Evolutionary conservation across 805 yeast genomes (phyloP).

Genomic region (Tetrapisispora namnaoensis): DNA sequence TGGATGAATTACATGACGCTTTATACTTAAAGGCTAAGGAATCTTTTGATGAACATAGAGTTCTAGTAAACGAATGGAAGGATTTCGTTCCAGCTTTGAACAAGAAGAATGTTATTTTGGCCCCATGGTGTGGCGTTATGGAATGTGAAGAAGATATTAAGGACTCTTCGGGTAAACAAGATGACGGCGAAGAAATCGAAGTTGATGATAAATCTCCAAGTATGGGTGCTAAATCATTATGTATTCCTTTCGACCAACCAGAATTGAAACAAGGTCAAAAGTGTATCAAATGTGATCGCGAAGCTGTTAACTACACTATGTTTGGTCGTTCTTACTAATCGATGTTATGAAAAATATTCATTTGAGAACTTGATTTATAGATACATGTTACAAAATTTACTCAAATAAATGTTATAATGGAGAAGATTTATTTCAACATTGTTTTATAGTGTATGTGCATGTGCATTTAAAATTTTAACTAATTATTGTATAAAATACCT

Average conservation of each 20-base stretch:
- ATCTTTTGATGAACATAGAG: conserved; percentile 75
- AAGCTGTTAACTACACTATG: conserved; percentile 80
- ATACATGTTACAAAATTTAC: not conserved
- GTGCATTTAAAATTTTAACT: not conserved
- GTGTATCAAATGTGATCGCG: conserved; percentile 75
- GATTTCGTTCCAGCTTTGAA: conserved; percentile 91
- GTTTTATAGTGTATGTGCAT: not conserved
- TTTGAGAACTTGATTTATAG: not conserved
- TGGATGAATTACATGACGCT: conserved; percentile 73
- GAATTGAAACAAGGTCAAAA: conserved; percentile 64
- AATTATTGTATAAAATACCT: not conserved
- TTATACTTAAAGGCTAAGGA: conserved; percentile 72
- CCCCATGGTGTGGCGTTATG: conserved; percentile 96
- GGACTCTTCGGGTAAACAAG: conserved; percentile 70
- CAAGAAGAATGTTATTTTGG: conserved; percentile 76
- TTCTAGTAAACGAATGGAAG: conserved; percentile 71
- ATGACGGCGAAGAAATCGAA: conserved; percentile 76
- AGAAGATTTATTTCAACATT: not conserved
- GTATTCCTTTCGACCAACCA: conserved; percentile 94
- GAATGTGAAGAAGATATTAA: conserved; percentile 97
- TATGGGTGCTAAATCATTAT: conserved; percentile 98
- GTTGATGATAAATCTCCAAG: conserved; percentile 94
- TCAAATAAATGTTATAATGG: not conserved
- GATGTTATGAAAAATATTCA: not conserved
- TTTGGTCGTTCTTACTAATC: conserved; percentile 89